phyloP scores from a whole-genome alignment of 106 monocot species.

The Phalaenopsis equestris region DNA sequence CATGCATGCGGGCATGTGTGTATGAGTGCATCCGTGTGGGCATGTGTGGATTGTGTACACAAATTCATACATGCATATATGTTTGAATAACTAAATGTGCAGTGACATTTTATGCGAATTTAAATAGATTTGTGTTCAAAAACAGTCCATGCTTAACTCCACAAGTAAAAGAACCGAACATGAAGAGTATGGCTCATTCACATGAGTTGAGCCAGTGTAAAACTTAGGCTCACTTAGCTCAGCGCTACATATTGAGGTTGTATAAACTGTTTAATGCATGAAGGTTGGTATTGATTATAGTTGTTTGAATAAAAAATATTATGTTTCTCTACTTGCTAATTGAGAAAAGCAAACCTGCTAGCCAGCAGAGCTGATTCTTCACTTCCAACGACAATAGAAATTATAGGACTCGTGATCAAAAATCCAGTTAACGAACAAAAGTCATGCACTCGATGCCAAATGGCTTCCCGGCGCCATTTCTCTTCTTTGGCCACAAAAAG shows the following conservation, averaged over 20 bases:
- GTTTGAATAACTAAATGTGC: no score
- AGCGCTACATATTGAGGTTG: not conserved
- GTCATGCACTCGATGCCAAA: slow-evolving; percentile 62
- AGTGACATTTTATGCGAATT: no score
- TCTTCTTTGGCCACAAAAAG: slow-evolving; percentile 54
- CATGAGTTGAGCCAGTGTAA: no score
- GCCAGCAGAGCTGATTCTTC: slow-evolving; percentile 74
- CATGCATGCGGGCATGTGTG: no score
- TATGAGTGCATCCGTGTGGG: no score
- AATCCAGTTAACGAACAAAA: slow-evolving; percentile 48
- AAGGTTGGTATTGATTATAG: not conserved
- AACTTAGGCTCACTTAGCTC: no score
- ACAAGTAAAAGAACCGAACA: no score
- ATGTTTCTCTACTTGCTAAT: not conserved
- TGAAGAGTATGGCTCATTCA: no score
- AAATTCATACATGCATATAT: no score
- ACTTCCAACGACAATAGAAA: slow-evolving; percentile 76
- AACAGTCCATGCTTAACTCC: no score
- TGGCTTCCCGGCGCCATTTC: slow-evolving; percentile 70
- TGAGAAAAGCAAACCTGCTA: slow-evolving; percentile 49
- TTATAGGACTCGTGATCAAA: slow-evolving; percentile 66
- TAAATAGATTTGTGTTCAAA: no score
- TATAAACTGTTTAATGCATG: not conserved
- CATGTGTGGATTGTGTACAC: no score
- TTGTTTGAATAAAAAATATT: not conserved